Percentiles rank a stretch among this genome's conserved stretches.
Evolutionary conservation across 345 rosid species (phyloP).

Genomic region (Combretum micranthum): DNA sequence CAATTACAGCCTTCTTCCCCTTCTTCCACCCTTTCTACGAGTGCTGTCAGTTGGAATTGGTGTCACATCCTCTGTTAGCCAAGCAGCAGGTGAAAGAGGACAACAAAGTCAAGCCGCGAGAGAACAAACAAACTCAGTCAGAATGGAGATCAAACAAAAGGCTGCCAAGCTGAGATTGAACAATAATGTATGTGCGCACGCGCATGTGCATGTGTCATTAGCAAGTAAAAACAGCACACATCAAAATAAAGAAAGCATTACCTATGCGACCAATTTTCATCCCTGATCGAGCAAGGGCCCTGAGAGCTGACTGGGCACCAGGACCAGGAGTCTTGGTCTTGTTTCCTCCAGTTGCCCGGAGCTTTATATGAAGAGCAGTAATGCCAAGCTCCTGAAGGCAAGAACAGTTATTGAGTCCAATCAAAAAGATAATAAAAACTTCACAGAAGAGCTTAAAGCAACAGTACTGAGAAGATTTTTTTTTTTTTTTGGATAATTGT

Average conservation of each 20-base stretch:
- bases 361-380: conserved; percentile 77
- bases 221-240: no score
- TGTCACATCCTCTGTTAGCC: conserved; percentile 77
- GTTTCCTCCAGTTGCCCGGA: conserved; percentile 85
- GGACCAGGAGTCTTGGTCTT: conserved; percentile 87
- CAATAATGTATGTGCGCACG: no score
- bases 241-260: not conserved
- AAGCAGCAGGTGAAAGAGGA: not conserved
- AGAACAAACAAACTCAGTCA: not conserved
- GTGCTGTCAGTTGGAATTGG: conserved; percentile 94
- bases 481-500: no score
- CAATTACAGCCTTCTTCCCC: conserved; percentile 78
- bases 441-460: no score
- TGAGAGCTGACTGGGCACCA: conserved; percentile 84
- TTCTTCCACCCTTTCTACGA: conserved; percentile 86
- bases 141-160: no score
- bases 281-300: conserved; percentile 96
- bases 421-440: not conserved
- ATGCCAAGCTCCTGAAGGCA: conserved; percentile 66
- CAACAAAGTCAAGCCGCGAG: not conserved
- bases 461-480: no score
- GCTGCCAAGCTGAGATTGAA: no score
- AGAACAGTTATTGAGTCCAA: not conserved
- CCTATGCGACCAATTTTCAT: conserved; percentile 95
- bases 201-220: not conserved